These are phyloP conservation scores for Torulaspora microellipsoides DNA, from an alignment of 805 yeast genomes.

Conservation along the genomic window DNA sequence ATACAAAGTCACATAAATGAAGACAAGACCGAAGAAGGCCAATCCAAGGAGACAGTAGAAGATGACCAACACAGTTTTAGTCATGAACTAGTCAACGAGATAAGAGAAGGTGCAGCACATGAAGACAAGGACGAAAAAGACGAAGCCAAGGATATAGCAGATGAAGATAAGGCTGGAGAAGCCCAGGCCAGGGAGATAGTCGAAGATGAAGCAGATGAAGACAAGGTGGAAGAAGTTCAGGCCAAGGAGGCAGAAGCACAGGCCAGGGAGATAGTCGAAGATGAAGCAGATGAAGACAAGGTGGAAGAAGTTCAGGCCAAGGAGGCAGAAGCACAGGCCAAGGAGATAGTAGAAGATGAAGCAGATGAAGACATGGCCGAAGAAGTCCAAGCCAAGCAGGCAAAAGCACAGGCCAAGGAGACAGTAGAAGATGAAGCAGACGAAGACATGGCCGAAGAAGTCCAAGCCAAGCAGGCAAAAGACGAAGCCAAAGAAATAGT, in stretches of 20 bases:
- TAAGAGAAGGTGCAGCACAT: slow-evolving; percentile 1
- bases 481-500: background rate
- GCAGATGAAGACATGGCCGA: background rate
- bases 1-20: background rate
- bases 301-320: background rate
- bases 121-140: background rate
- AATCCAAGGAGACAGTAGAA: background rate
- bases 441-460: background rate
- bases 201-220: background rate
- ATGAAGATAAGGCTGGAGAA: background rate
- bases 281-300: background rate
- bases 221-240: background rate
- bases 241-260: background rate
- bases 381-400: background rate
- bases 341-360: background rate
- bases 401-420: background rate
- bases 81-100: slow-evolving; percentile 1
- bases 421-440: slow-evolving; percentile 3
- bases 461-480: background rate
- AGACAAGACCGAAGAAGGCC: background rate
- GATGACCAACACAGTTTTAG: background rate
- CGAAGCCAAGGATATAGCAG: too few species aligned
- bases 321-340: background rate
- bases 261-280: background rate
- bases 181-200: background rate